Base-by-base conservation (phyloP, 495 filamentous ascomycete genomes). In the Amorphotheca resinae region DNA sequence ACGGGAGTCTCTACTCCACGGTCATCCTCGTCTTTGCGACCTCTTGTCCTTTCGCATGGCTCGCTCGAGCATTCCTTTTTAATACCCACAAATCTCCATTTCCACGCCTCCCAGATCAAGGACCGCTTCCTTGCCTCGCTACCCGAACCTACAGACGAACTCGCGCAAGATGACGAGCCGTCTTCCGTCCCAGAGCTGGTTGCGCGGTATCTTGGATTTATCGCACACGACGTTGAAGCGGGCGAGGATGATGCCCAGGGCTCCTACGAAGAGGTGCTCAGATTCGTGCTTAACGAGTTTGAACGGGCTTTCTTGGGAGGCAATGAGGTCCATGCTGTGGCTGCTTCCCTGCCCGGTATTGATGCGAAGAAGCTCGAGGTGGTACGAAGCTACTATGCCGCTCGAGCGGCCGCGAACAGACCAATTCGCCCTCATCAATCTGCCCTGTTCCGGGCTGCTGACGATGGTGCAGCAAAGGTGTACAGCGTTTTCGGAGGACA, bases 401-500 rank as follows among this genome's bases (percentile, higher is more conserved):
- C 87, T 33, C 80, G 93, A 47, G 77, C 80, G 30, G 86, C 87
- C 16, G 75, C 78, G 30, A 83, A 84, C 47, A 74, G 91, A 42
- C 74, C 82, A 20, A 84, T 89, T 52, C 87, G 82, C 62, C 67
- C 82, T 18, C 91, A 96, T 56, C 81, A 94, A 53, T 96, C 93
- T 22, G 91, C 91, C 11, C 73, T 99, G 18, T 77, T 95, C 57
- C 78, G 93, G 15, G 87, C 87, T 16, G 87, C 85, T 3, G 77
- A 75, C 2, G 88, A 95, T 33, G 75, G 72, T 30, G 70, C 71
- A 25, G 89, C 86, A 5, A 76, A 67, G 42, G 69, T 96, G 32
- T 96, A 93, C 67, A 84, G 77, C 38, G 84, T 99, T 44, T 95
- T 95, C 49, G 93, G 93, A 34, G 93, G 93, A n/a, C 93, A 99